Evolutionary conservation across 257 asterid genomes (phyloP), one percentile per base, ranked within the genome.

Genomic region (Solanum etuberosum): DNA sequence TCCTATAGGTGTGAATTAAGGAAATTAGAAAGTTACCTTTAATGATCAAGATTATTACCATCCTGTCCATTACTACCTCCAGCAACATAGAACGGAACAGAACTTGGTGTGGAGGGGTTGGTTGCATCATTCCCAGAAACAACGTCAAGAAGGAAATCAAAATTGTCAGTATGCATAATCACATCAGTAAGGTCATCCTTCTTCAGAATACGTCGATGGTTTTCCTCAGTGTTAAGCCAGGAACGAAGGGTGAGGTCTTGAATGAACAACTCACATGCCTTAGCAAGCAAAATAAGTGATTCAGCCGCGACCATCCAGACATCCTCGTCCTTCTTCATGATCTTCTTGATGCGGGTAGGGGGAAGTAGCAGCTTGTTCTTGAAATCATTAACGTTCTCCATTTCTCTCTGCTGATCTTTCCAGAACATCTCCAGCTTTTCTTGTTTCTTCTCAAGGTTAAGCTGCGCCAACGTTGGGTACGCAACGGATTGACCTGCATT

Each of bases 181-280:
- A 10, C 46, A 40, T 40, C 46, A 40, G 14, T 40, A 10, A 40
- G 46, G 46, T 40, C 46, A 40, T 40, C 46, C 46, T 40, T 40
- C 46, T 40, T 40, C 46, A 40, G 46, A 40, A 40, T 38, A 38
- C 46, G 46, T 40, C 46, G 46, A 40, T 40, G 4, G 12, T 94
- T 94, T 92, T 94, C 97, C 94, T 95, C 96, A 67, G 98, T 97
- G 92, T 95, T 97, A 51, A 93, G 92, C 98, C 98, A 95, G n/a
- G 98, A 43, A 63, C 96, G 94, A 90, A 93, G 94, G 9, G 98
- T 95, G 91, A 95, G 96, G 87, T 95, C 98, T 27, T 94, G 94
- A 83, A 95, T 95, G 94, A 95, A 95, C 72, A 95, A 93, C 91
- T 95, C 98, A 86, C 98, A 95, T 16, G 98, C 98, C 91, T 95